Percentiles rank a stretch among this genome's conserved stretches.
Conservation (phyloP, 2,329 filamentous ascomycete genomes). For the Exophiala alcalophila region DNA sequence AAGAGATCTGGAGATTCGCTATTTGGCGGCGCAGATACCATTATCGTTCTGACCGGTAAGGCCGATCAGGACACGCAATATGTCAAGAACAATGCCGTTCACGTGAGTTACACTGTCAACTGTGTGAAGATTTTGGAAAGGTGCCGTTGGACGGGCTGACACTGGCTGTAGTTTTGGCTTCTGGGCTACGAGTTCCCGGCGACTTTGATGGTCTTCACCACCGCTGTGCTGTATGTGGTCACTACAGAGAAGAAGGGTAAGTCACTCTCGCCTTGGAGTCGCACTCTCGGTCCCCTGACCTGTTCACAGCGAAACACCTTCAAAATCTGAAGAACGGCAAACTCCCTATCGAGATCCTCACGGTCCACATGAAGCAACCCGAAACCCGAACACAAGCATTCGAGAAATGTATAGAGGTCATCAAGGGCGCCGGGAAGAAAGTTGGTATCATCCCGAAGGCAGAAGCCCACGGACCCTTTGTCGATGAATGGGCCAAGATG, state of each 20-base stretch:
- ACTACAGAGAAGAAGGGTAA: slow-evolving; percentile 96
- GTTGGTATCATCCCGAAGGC: slow-evolving; percentile 85
- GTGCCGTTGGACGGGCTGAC: neutral
- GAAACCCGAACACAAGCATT: slow-evolving; percentile 91
- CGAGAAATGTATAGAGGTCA: slow-evolving; percentile 74
- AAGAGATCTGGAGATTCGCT: slow-evolving; percentile 73
- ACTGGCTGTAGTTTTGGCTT: slow-evolving; percentile 76
- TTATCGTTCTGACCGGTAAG: slow-evolving; percentile 91
- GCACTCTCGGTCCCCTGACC: too few relatives aligned
- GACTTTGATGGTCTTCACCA: slow-evolving; percentile 87
- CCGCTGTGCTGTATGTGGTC: slow-evolving; percentile 83
- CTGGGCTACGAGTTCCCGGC: slow-evolving; percentile 98
- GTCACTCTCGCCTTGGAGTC: slow-evolving; percentile 11
- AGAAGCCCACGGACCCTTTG: slow-evolving; percentile 78
- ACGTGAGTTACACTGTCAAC: slow-evolving; percentile 59
- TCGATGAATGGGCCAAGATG: slow-evolving; percentile 91
- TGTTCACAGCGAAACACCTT: slow-evolving; percentile 74
- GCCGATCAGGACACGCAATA: slow-evolving; percentile 80
- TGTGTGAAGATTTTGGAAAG: neutral
- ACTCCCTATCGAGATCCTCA: slow-evolving; percentile 85
- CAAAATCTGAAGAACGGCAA: slow-evolving; percentile 90
- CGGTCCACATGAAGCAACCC: slow-evolving; percentile 79
- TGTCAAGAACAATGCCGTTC: slow-evolving; percentile 94
- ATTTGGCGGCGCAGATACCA: slow-evolving; percentile 82
- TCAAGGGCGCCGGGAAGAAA: slow-evolving; percentile 89